Percentiles rank a stretch among this genome's conserved stretches.
Conservation (phyloP, 495 filamentous ascomycete species). For the Daldinia loculata region DNA sequence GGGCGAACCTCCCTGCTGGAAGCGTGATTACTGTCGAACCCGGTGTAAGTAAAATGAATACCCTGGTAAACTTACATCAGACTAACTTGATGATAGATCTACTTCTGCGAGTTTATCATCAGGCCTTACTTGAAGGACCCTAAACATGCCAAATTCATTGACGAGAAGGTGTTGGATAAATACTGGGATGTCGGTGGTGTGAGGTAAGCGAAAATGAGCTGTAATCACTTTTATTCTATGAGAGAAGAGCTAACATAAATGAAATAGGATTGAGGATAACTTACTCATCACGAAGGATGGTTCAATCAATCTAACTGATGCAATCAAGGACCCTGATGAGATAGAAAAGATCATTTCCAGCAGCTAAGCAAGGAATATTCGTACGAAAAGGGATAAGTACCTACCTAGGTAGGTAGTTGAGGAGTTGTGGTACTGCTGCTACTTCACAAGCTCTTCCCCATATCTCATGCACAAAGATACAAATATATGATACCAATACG, state of each 20-base stretch:
- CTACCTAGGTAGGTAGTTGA: too few species aligned
- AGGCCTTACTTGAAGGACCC: conserved; percentile 78
- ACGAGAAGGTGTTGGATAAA: conserved; percentile 73
- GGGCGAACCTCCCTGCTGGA: conserved; percentile 75
- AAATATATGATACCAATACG: background rate
- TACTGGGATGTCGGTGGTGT: conserved; percentile 95
- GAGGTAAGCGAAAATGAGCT: conserved; percentile 50
- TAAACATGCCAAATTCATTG: conserved; percentile 75
- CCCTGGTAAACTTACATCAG: background rate
- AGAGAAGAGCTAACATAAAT: conserved; percentile 1
- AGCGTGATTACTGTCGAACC: conserved; percentile 92
- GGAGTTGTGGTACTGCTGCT: background rate
- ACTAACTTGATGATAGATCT: conserved; percentile 65
- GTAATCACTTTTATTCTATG: background rate
- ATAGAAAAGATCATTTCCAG: conserved; percentile 66
- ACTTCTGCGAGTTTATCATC: conserved; percentile 95
- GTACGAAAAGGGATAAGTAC: background rate
- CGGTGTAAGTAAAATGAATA: conserved; percentile 63
- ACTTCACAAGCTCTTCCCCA: background rate
- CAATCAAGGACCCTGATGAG: conserved; percentile 76
- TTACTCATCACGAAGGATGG: conserved; percentile 81
- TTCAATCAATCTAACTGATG: conserved; percentile 80
- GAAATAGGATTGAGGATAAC: conserved; percentile 68
- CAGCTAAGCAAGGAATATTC: conserved; percentile 26
- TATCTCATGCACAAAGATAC: background rate